Percentiles rank a stretch among this genome's conserved stretches.
phyloP scores from a whole-genome alignment of 2,329 filamentous ascomycete species.

The Beauveria sp. region DNA sequence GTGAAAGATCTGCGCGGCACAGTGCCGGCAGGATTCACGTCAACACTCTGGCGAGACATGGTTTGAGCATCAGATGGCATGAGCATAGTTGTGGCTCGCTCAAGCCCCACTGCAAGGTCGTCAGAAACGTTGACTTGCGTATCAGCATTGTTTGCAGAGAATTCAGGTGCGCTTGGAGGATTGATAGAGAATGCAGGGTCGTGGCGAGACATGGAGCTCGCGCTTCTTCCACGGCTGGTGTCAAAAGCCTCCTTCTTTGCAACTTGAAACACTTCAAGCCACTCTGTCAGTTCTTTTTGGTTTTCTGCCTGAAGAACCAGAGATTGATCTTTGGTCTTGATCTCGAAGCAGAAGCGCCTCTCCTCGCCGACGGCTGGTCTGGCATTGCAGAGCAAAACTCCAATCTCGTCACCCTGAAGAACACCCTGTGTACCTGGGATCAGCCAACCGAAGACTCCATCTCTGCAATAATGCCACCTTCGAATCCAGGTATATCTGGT shows the following conservation, averaged over 20 bases:
- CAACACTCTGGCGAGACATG: constrained; percentile 61
- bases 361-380: constrained; percentile 89
- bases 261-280: constrained; percentile 88
- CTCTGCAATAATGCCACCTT: constrained; percentile 92
- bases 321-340: constrained; percentile 93
- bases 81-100: constrained; percentile 58
- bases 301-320: constrained; percentile 89
- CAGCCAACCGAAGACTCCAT: constrained; percentile 93
- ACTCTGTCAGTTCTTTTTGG: constrained; percentile 84
- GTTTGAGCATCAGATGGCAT: constrained; percentile 52
- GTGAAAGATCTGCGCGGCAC: constrained; percentile 46
- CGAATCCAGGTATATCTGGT: constrained; percentile 83
- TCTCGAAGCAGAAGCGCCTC: constrained; percentile 92
- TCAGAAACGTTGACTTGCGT: constrained; percentile 54
- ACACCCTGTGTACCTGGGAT: constrained; percentile 79
- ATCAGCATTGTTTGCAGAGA: constrained; percentile 72
- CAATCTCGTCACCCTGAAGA: constrained; percentile 92
- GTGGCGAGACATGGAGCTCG: constrained; percentile 37
- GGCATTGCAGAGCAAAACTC: constrained; percentile 86
- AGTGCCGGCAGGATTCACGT: constrained; percentile 47
- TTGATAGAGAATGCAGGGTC: constrained; percentile 89
- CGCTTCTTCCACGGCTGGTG: constrained; percentile 50
- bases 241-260: constrained; percentile 91
- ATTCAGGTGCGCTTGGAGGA: constrained; percentile 79
- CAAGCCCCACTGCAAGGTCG: constrained; percentile 30